Conservation (phyloP, 1,284 basidiomycete species). For the Sanghuangporus sanghuang region DNA sequence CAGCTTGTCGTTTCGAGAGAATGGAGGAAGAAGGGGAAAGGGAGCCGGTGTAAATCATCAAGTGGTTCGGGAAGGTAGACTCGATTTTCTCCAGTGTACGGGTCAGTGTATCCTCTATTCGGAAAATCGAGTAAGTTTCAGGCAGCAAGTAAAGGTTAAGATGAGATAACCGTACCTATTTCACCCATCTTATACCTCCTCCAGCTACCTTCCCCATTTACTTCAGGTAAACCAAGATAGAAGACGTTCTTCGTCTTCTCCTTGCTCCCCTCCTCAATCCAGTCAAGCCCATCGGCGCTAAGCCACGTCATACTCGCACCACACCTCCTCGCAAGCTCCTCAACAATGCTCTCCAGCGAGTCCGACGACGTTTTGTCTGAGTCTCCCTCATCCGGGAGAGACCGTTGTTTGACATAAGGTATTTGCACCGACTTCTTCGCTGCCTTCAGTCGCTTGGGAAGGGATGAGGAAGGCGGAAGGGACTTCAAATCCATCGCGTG, state of each 20-base stretch:
- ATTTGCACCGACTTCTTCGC: constrained; percentile 54
- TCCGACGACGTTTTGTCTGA: neutral
- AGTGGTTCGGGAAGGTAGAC: constrained; percentile 47
- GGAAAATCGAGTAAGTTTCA: neutral
- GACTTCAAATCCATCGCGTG: constrained; percentile 65
- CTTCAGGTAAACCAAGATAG: constrained; percentile 45
- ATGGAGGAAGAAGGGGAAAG: constrained; percentile 22
- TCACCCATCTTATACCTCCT: constrained; percentile 44
- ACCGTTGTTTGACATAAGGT: constrained; percentile 45
- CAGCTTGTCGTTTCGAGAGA: constrained; percentile 32
- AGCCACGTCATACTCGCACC: constrained; percentile 29
- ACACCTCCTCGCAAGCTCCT: constrained; percentile 46
- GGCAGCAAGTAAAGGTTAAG: constrained; percentile 2
- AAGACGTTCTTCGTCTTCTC: constrained; percentile 48
- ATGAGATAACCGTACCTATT: constrained; percentile 39
- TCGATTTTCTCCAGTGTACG: constrained; percentile 43
- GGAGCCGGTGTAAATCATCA: constrained; percentile 62
- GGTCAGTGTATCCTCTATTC: constrained; percentile 28
- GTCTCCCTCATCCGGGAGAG: constrained; percentile 16
- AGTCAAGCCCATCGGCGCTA: constrained; percentile 20
- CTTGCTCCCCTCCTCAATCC: constrained; percentile 27
- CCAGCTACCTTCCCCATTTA: constrained; percentile 36
- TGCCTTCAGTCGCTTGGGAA: constrained; percentile 40
- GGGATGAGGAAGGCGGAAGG: constrained; percentile 45
- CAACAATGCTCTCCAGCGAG: constrained; percentile 31